A percentile compares a stretch with the other conserved stretches of the same genome.
These are phyloP conservation scores for Lyophyllum shimeji DNA, from an alignment of 768 basidiomycete species.

Conservation along the genomic window DNA sequence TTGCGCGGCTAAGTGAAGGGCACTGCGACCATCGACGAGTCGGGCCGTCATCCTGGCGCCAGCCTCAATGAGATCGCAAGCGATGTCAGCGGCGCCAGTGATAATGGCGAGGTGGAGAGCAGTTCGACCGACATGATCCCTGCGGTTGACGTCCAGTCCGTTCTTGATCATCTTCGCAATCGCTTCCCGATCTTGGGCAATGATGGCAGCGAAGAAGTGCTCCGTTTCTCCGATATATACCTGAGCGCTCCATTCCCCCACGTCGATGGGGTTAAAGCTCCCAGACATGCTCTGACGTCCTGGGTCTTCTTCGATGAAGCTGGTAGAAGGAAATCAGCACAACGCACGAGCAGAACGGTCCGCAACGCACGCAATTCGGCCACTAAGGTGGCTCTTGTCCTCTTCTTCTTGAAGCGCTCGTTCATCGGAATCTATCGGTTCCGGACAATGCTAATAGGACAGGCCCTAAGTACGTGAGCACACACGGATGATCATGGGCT, in stretches of 20 bases:
- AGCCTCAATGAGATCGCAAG: conserved; percentile 50
- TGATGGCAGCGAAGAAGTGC: conserved; percentile 58
- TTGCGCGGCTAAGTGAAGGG: conserved; percentile 58
- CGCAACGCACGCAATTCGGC: conserved; percentile 45
- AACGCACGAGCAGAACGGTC: not conserved
- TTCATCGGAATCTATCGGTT: conserved; percentile 57
- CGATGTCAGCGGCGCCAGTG: conserved; percentile 43
- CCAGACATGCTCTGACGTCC: conserved; percentile 62
- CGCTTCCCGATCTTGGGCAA: conserved; percentile 36
- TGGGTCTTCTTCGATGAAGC: conserved; percentile 61
- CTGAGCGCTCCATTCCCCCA: conserved; percentile 63
- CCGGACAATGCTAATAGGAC: conserved; percentile 47
- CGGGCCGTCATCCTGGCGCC: conserved; percentile 56
- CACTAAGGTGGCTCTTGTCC: conserved; percentile 52
- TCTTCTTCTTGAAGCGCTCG: conserved; percentile 49
- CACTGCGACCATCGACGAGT: conserved; percentile 54
- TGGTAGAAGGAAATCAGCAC: conserved; percentile 16
- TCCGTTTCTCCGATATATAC: conserved; percentile 57
- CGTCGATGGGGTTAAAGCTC: conserved; percentile 66
- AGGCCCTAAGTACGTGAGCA: not conserved
- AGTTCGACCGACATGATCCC: conserved; percentile 64
- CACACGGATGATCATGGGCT: not conserved
- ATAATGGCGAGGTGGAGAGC: conserved; percentile 59
- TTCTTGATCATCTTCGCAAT: conserved; percentile 41
- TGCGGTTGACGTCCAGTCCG: conserved; percentile 46